phyloP scores from a whole-genome alignment of 768 basidiomycete genomes.

The Gymnopilus junonius region DNA sequence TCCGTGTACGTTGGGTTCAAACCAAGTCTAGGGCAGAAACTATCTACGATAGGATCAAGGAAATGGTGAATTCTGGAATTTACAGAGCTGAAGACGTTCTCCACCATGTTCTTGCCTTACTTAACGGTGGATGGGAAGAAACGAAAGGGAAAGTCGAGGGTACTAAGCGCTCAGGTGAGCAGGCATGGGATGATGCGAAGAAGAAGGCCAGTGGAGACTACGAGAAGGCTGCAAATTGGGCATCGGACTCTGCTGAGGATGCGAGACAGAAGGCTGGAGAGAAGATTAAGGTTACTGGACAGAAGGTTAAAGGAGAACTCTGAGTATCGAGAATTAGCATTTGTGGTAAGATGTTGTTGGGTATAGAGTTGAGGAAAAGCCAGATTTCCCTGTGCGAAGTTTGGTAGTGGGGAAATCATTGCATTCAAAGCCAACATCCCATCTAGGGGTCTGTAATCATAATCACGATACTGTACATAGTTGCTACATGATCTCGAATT shows the following conservation, averaged over 20 bases:
- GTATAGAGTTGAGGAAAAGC: background rate
- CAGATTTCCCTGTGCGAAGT: no score
- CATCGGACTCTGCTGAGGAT: slow-evolving; percentile 32
- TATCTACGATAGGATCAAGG: slow-evolving; percentile 63
- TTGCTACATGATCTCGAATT: background rate
- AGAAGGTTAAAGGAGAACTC: slow-evolving; percentile 45
- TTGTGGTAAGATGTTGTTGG: background rate
- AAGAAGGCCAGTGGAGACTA: slow-evolving; percentile 29
- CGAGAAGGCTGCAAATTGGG: slow-evolving; percentile 31
- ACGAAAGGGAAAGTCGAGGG: slow-evolving; percentile 33
- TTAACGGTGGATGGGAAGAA: slow-evolving; percentile 46
- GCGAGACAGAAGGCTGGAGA: slow-evolving; percentile 39
- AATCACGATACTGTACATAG: background rate
- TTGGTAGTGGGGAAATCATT: background rate
- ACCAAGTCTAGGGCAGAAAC: slow-evolving; percentile 58
- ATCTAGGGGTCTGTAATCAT: background rate
- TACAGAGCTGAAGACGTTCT: slow-evolving; percentile 81
- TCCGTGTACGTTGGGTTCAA: slow-evolving; percentile 81
- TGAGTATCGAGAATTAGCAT: slow-evolving; percentile 16
- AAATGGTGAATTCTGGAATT: slow-evolving; percentile 68
- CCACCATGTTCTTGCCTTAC: slow-evolving; percentile 44
- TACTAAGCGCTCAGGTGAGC: slow-evolving; percentile 11
- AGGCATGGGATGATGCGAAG: slow-evolving; percentile 26
- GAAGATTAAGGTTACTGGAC: slow-evolving; percentile 40
- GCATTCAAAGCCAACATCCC: background rate